Evolutionary conservation across 805 yeast species (phyloP), one percentile per base, ranked within the genome.

Genomic region (Metschnikowia cubensis): DNA sequence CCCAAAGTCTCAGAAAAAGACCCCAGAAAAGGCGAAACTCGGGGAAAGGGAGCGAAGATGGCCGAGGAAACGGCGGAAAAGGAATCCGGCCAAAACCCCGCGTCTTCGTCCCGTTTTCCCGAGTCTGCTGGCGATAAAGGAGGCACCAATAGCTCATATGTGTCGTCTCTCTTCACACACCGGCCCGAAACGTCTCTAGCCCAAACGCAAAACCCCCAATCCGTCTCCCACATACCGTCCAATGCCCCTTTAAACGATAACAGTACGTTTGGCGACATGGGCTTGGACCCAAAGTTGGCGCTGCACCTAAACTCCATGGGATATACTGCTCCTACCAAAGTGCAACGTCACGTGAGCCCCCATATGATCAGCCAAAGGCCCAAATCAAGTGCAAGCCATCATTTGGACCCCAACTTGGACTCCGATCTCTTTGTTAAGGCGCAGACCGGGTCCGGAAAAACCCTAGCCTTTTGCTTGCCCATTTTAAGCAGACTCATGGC

Each of bases 381-480:
- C 8, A 25, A 25, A 8, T 3, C 11, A 3, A 25, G 4, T 1
- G 8, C 29, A 25, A 3, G 3, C 29, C 11, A 1, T 10, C 29
- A 25, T 25, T 25, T 25, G 8, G 29, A 25, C 29, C 29, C 29
- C 8, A 4, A 25, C 8, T 25, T 25, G 3, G 29, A 25, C 29
- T 25, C 29, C 0, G 29, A 25, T 25, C 29, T 90, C 49, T 87
- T 94, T 57, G 87, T 94, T 42, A 95, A 90, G 63, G 97, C 99
- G 0, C 97, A 95, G 68, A 94, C 99, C 0, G 99, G 99, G 47
- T 91, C 98, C 0, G 99, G 99, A 67, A 94, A 94, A 67, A 94
- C 99, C 0, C 69, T 94, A 49, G 84, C 98, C 0, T 95, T 87
- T 64, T 72, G 85, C 3, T 70, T 95, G 35, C 99, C 99, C 1